phyloP scores from a whole-genome alignment of 805 yeast species.

The Starmerella cellae region DNA sequence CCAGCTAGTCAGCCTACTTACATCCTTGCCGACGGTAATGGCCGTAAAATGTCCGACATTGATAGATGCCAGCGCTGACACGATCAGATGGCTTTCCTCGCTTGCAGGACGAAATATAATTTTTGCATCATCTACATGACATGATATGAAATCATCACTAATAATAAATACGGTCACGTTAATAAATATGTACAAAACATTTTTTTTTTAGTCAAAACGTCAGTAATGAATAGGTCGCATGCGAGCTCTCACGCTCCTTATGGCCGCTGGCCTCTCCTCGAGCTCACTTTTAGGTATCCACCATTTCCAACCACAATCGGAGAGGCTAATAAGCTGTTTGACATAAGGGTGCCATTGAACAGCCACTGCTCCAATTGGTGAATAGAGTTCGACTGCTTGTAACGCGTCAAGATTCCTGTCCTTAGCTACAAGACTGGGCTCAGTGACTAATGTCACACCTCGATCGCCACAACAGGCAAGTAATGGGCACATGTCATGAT shows the following conservation, averaged over 20 bases:
- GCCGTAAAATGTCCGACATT: slow-evolving; percentile 17
- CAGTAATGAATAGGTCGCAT: background rate
- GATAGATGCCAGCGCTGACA: slow-evolving; percentile 16
- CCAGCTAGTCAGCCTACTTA: slow-evolving; percentile 10
- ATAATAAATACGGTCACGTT: too few species aligned
- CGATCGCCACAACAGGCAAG: slow-evolving; percentile 15
- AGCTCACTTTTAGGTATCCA: background rate
- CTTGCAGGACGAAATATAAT: slow-evolving; percentile 1
- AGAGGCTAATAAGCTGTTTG: background rate
- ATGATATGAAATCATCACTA: slow-evolving; percentile 2
- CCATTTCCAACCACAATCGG: background rate
- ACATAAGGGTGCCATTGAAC: slow-evolving; percentile 12
- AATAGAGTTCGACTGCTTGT: background rate
- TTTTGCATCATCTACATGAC: too few species aligned
- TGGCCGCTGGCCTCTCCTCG: background rate
- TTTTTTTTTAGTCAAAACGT: background rate
- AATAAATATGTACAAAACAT: background rate
- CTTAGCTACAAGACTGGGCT: slow-evolving; percentile 4
- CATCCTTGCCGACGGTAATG: slow-evolving; percentile 2
- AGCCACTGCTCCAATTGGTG: background rate
- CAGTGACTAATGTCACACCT: slow-evolving; percentile 14
- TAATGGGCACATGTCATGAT: slow-evolving; percentile 5
- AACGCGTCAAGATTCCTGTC: slow-evolving; percentile 1
- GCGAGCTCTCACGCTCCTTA: background rate
- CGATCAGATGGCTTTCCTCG: slow-evolving; percentile 9